Percentiles rank a stretch among this genome's conserved stretches.
Evolutionary conservation across 2,329 filamentous ascomycete species (phyloP).

Genomic region (Samsoniella hepiali): DNA sequence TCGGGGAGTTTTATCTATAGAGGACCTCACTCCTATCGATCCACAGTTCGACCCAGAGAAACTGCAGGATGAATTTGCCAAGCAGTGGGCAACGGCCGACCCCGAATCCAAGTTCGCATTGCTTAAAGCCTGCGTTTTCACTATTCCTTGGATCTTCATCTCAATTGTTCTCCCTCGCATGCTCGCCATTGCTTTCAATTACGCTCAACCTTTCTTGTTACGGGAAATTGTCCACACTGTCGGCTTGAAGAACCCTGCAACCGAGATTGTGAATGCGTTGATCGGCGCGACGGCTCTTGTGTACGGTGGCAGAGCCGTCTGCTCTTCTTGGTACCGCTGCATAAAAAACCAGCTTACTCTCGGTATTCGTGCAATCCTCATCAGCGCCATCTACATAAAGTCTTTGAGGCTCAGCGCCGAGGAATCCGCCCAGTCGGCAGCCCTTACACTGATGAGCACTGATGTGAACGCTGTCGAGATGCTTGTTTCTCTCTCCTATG

Average conservation of each 20-base stretch:
- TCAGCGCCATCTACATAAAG: not conserved
- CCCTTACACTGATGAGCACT: slow-evolving; percentile 2
- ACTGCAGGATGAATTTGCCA: not conserved
- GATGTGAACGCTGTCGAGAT: not conserved
- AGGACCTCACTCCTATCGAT: not conserved
- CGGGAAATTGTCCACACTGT: not conserved
- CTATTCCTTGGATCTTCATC: not conserved
- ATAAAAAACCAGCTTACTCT: not conserved
- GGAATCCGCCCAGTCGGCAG: not conserved
- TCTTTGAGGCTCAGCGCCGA: not conserved
- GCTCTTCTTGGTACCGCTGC: not conserved
- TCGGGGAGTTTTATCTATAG: not conserved
- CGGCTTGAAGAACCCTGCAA: not conserved
- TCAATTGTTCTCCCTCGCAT: not conserved
- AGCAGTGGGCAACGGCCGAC: no score
- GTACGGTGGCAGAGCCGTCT: not conserved
- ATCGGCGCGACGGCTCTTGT: no score
- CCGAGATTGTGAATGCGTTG: not conserved
- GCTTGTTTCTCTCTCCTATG: not conserved
- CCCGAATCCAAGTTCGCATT: not conserved
- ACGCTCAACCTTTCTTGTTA: slow-evolving; percentile 3
- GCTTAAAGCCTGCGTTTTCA: not conserved
- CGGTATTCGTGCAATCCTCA: not conserved
- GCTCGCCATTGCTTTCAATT: not conserved
- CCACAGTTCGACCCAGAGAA: not conserved